Base-by-base conservation (phyloP, 2,329 filamentous ascomycete genomes). In the Colletotrichum sp. region DNA sequence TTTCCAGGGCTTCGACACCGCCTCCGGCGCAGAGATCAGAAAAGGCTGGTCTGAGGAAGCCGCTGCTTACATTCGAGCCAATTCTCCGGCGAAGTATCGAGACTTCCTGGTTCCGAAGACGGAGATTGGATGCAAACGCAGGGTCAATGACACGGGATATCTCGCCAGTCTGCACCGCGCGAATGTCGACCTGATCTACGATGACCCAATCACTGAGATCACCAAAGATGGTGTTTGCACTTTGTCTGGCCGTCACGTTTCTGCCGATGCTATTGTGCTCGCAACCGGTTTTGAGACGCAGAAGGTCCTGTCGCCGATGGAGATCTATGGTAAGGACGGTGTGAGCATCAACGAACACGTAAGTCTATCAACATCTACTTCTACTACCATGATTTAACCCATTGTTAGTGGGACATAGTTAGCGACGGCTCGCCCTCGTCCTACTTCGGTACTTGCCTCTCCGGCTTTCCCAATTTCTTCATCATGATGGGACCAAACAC, bases 51-150 rank as follows among this genome's bases (percentile, higher is more conserved):
- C 59, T 34, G 18, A n/a, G 28, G 59, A 30, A 61, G 59, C 59
- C 18, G 59, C 26, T n/a, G 15, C 16, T 10, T 61, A 61, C 59
- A 34, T 61, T 26, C 16, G 59, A 32, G 30, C 26, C 18, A 77
- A 77, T 1, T 79, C 80, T 1, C 83, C 82, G 0, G 71, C 74
- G 0, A 80, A 80, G 36, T 84, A 84, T 32, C 78, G 79, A 15
- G 78, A 81, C 8, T 78, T 80, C 52, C 70, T 86, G 0, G 74
- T 85, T 0, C 84, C 84, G 0, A 78, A 81, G 8, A 82, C 81
- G 1, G 81, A 82, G 3, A 70, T 85, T 5, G 84, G 83, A 0
- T 85, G 84, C 61, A 85, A 85, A 71, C 78, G 84, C 2, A 80
- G 83, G 3, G 82, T 85, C 36, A 82, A 80, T 6, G 84, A 85